These are phyloP conservation scores for Butyriboletus loyo DNA, from an alignment of 768 basidiomycete genomes.

Conservation along the genomic window DNA sequence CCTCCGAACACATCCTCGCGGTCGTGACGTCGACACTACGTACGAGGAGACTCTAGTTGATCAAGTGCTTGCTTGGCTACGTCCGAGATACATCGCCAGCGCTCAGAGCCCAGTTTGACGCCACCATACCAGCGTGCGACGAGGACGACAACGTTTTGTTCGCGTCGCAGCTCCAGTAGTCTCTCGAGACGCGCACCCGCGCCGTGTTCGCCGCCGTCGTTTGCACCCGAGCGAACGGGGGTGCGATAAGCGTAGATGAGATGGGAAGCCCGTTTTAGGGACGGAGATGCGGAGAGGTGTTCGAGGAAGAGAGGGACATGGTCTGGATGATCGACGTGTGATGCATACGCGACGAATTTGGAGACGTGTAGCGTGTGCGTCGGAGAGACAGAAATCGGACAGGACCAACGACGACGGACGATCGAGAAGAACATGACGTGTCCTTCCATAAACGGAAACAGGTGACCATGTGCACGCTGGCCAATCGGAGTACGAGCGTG, in stretches of 20 bases:
- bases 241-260: neutral
- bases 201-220: neutral
- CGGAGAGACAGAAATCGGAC: neutral
- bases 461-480: constrained; percentile 10
- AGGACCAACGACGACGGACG: neutral
- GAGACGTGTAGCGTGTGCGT: neutral
- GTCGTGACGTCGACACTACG: neutral
- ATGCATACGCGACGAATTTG: neutral
- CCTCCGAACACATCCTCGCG: neutral
- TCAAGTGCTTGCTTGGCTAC: neutral
- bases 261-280: neutral
- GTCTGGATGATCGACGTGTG: neutral
- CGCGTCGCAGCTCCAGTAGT: neutral
- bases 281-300: neutral
- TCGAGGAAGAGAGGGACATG: neutral
- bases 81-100: neutral
- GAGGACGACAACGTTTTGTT: neutral
- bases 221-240: neutral
- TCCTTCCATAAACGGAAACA: neutral
- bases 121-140: neutral
- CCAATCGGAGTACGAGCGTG: constrained; percentile 27
- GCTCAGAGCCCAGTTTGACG: neutral
- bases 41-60: neutral
- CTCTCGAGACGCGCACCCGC: neutral
- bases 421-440: neutral